Evolutionary conservation across 768 basidiomycete genomes (phyloP), one percentile per base, ranked within the genome.

Genomic region (Chalciporus chontae): DNA sequence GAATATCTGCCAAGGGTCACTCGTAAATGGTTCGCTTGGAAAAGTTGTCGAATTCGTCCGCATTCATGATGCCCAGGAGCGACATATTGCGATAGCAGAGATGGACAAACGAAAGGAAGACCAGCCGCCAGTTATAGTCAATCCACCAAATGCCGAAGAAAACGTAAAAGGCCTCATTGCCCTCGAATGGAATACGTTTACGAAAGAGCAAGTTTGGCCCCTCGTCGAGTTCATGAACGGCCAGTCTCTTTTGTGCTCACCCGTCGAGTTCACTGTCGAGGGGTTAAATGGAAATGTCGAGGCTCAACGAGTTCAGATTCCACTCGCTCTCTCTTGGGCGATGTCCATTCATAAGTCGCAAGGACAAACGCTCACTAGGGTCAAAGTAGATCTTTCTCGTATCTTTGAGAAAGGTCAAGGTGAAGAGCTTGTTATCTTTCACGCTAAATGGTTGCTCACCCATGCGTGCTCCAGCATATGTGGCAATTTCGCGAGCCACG

Each of bases 301-400:
- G 48, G 71, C 68, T 23, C 64, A 61, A 38, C 61, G 71, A 41
- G 24, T 68, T 21, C 62, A 94, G 83, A 62, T 95, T 0, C 91
- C 91, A 0, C 69, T 97, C 15, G 91, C 93, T 45, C 76, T 95
- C 39, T 79, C 94, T 0, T 98, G 94, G 94, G 94, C 95, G 0
- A 95, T 97, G 91, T 90, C 88, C 32, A 98, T 98, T 56, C 96
- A 99, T 69, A 99, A 99, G 68, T 87, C 89, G 6, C 96, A 99
- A 69, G 96, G 96, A 8, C 96, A 98, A 69, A 98, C 96, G 0
- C 77, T 99, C 24, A 86, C 89, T 5, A 81, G 92, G 37, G 94
- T 97, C 58, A 95, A 89, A 60, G 94, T 98, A 38, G 94, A 98
- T 60, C 76, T 99, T 39, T 81, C 77, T 27, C 85, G 81, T 61